Evolutionary conservation across 306 rosid genomes (phyloP).

Genomic region (Senna tora): DNA sequence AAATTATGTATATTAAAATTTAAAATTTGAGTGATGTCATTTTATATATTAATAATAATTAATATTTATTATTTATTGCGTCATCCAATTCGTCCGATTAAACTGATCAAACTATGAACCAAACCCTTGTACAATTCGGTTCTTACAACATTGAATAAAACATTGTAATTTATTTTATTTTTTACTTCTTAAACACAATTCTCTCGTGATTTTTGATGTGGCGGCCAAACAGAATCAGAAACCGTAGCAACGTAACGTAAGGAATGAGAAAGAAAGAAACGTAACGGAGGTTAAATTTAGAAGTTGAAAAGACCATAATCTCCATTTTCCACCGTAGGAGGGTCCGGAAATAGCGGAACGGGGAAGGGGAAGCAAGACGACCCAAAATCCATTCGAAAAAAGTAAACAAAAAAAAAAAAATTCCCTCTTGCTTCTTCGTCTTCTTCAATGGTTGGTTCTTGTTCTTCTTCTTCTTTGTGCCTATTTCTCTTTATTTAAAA

Average conservation of each 20-base stretch:
- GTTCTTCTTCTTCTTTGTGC: not conserved
- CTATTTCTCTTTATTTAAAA: constrained; percentile 27
- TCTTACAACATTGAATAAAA: no score
- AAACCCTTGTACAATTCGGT: no score
- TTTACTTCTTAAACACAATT: no score
- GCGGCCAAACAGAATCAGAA: not conserved
- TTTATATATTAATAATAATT: no score
- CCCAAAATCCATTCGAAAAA: not conserved
- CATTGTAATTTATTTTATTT: no score
- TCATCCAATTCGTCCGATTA: no score
- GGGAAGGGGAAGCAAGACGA: constrained; percentile 2
- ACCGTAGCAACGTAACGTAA: not conserved
- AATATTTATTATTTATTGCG: no score
- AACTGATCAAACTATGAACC: no score
- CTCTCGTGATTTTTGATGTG: no score
- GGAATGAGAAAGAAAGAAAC: not conserved
- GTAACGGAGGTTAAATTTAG: not conserved
- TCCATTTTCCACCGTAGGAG: not conserved
- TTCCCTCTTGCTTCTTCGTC: constrained; percentile 26
- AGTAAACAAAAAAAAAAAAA: not conserved
- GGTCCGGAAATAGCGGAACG: constrained; percentile 35
- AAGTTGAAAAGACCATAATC: not conserved
- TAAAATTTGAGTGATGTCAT: no score
- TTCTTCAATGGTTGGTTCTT: constrained; percentile 34
- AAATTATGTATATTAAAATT: no score